phyloP scores from a whole-genome alignment of 495 filamentous ascomycete genomes.

The Tetracladium setigerum region DNA sequence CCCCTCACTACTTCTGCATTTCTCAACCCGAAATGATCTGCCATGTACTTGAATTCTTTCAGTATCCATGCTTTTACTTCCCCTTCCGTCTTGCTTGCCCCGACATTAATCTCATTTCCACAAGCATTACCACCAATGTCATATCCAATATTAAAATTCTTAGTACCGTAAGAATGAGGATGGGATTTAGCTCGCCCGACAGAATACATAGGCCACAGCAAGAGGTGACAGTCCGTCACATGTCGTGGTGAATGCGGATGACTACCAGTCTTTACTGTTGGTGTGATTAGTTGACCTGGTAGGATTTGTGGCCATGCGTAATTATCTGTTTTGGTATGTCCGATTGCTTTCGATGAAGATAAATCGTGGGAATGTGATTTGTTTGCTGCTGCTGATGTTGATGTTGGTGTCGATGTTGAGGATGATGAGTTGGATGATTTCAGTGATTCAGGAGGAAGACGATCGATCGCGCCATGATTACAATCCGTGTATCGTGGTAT shows the following conservation, averaged over 20 bases:
- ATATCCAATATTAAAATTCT: too few species aligned
- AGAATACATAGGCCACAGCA: constrained; percentile 27
- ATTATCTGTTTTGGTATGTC: too few species aligned
- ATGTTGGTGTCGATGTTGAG: too few species aligned
- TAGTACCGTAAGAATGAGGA: background rate
- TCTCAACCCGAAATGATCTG: constrained; percentile 19
- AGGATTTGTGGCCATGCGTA: too few species aligned
- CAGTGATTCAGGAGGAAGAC: background rate
- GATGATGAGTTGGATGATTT: background rate
- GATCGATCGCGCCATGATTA: constrained; percentile 1
- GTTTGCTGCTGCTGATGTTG: too few species aligned
- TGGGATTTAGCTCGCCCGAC: constrained; percentile 14
- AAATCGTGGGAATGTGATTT: too few species aligned
- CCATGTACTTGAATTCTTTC: constrained; percentile 21
- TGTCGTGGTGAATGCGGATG: constrained; percentile 9
- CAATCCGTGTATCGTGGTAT: constrained; percentile 22
- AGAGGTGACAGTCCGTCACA: constrained; percentile 18
- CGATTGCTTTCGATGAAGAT: too few species aligned
- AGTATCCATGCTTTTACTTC: constrained; percentile 22
- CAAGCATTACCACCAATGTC: too few species aligned
- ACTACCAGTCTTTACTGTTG: background rate
- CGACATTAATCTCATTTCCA: constrained; percentile 65
- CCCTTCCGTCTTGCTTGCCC: too few species aligned
- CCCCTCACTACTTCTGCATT: constrained; percentile 20
- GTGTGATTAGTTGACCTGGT: too few species aligned